These are phyloP conservation scores for Phytophthora syringae DNA, from an alignment of 352 stramenopile genomes.

Conservation along the genomic window DNA sequence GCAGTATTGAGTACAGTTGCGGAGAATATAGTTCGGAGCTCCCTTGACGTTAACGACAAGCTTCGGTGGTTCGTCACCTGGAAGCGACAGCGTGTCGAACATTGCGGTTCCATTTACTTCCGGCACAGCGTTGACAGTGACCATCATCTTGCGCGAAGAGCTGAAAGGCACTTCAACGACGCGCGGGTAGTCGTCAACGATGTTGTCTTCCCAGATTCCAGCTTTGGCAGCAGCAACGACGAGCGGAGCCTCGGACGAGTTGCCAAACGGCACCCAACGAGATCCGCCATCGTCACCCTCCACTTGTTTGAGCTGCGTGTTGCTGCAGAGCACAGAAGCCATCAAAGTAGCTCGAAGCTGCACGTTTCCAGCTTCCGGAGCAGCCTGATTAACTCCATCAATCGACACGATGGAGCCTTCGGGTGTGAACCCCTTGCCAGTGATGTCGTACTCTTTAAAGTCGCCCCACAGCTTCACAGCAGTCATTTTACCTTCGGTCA, in stretches of 20 bases:
- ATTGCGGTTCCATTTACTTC: constrained; percentile 28
- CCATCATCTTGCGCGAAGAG: constrained; percentile 96
- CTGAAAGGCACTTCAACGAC: constrained; percentile 94
- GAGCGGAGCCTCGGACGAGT: constrained; percentile 78
- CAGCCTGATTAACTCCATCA: constrained; percentile 49
- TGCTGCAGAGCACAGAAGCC: constrained; percentile 73
- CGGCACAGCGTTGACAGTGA: constrained; percentile 70
- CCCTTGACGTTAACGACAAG: constrained; percentile 71
- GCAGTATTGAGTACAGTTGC: constrained; percentile 68
- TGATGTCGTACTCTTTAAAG: constrained; percentile 74
- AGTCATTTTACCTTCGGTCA: constrained; percentile 91
- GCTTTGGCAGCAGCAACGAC: constrained; percentile 78
- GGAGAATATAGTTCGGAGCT: constrained; percentile 75
- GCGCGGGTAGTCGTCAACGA: constrained; percentile 68
- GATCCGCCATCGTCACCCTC: constrained; percentile 49
- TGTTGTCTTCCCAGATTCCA: constrained; percentile 63
- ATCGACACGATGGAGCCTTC: constrained; percentile 56
- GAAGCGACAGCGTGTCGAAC: constrained; percentile 50
- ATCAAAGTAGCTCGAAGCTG: constrained; percentile 70
- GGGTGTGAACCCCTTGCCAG: constrained; percentile 65
- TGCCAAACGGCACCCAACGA: constrained; percentile 63
- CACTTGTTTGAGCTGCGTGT: constrained; percentile 73
- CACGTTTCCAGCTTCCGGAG: constrained; percentile 46
- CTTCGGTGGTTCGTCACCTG: constrained; percentile 42
- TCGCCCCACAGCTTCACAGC: constrained; percentile 80